phyloP scores from a whole-genome alignment of 352 stramenopile species.

The Saprolegnia parasitica region DNA sequence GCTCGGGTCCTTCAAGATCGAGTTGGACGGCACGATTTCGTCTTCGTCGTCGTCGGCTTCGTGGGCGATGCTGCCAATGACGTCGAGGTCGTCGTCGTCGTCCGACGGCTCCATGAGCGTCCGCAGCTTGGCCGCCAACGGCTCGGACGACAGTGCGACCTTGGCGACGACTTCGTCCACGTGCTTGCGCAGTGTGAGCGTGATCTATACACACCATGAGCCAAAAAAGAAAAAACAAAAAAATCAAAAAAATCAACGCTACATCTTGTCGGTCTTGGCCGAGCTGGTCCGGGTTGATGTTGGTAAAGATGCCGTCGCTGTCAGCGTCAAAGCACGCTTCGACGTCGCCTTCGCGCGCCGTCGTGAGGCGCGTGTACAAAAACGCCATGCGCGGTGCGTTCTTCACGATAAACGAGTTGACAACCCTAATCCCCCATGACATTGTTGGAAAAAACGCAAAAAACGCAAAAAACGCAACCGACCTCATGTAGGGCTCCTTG shows the following conservation, averaged over 20 bases:
- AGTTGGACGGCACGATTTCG: background rate
- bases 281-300: conserved; percentile 51
- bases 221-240: background rate
- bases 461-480: conserved; percentile 6
- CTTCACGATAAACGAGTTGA: conserved; percentile 84
- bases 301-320: conserved; percentile 65
- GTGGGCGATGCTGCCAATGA: background rate
- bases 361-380: conserved; percentile 69
- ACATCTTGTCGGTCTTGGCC: conserved; percentile 54
- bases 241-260: conserved; percentile 19
- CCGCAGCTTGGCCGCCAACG: conserved; percentile 3
- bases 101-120: background rate
- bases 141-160: conserved; percentile 14
- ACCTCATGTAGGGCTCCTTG: conserved; percentile 77
- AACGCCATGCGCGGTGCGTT: conserved; percentile 73
- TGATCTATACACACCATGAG: conserved; percentile 42
- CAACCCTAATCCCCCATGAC: conserved; percentile 40
- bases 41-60: background rate
- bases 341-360: conserved; percentile 55
- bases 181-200: conserved; percentile 65
- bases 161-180: conserved; percentile 67
- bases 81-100: background rate
- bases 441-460: background rate
- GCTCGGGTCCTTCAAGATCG: conserved; percentile 3
- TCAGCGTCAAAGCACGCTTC: conserved; percentile 71